Percentiles rank a stretch among this genome's conserved stretches.
Evolutionary conservation across 495 filamentous ascomycete genomes (phyloP).

Genomic region (Penicillium silybi): DNA sequence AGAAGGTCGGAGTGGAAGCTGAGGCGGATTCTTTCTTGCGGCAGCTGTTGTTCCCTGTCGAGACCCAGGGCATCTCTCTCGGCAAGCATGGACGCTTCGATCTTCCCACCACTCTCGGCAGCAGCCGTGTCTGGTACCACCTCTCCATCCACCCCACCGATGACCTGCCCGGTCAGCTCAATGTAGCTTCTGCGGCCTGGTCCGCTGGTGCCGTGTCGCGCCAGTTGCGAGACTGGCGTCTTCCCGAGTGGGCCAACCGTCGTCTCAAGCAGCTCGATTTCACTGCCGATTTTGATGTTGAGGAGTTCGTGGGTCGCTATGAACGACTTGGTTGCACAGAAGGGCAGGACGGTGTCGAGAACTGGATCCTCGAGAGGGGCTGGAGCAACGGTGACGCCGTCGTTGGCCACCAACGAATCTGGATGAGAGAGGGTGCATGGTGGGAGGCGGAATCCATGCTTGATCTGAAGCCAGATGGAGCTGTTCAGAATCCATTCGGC

Average conservation of each 20-base stretch:
- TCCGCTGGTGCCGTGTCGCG: slow-evolving; percentile 87
- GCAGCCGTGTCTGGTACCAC: slow-evolving; percentile 94
- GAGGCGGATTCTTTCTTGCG: slow-evolving; percentile 81
- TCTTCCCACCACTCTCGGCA: slow-evolving; percentile 61
- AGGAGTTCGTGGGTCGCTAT: slow-evolving; percentile 86
- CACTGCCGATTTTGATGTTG: slow-evolving; percentile 91
- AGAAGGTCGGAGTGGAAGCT: slow-evolving; percentile 77
- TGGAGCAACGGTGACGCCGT: slow-evolving; percentile 98
- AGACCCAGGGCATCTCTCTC: slow-evolving; percentile 69
- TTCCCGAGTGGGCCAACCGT: slow-evolving; percentile 95
- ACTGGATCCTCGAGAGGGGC: slow-evolving; percentile 89
- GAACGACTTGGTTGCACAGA: slow-evolving; percentile 79
- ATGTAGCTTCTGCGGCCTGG: slow-evolving; percentile 67
- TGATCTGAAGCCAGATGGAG: slow-evolving; percentile 71
- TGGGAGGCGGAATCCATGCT: slow-evolving; percentile 98
- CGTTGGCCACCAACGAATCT: slow-evolving; percentile 83
- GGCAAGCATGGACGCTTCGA: slow-evolving; percentile 74
- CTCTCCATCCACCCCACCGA: slow-evolving; percentile 89
- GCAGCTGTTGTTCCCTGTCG: slow-evolving; percentile 73
- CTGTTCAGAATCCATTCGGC: slow-evolving; percentile 29
- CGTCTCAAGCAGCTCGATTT: slow-evolving; percentile 92
- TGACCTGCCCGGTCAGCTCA: slow-evolving; percentile 68
- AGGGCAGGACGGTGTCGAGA: slow-evolving; percentile 89
- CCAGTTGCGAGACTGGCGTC: slow-evolving; percentile 85
- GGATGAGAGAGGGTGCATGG: slow-evolving; percentile 93